Evolutionary conservation across 2,329 filamentous ascomycete species (phyloP).

Genomic region (Colletotrichum acutatum): DNA sequence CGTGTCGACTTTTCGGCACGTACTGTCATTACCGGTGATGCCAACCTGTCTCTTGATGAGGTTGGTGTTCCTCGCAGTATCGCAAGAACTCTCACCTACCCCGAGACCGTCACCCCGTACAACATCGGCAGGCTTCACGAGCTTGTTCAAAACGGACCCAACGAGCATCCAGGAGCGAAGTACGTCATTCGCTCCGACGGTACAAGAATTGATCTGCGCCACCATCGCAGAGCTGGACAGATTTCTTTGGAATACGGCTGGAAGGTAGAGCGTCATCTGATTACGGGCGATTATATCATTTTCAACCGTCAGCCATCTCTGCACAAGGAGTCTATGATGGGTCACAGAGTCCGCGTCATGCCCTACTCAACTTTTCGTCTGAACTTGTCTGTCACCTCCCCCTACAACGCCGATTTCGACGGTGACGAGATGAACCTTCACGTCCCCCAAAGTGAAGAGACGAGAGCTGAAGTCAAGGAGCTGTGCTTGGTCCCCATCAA

Average conservation of each 20-base stretch:
- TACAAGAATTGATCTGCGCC: conserved; percentile 92
- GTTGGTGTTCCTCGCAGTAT: conserved; percentile 97
- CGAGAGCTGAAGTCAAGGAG: conserved; percentile 91
- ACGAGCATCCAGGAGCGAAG: conserved; percentile 94
- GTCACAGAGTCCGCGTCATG: conserved; percentile 96
- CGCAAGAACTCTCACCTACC: conserved; percentile 92
- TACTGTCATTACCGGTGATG: conserved; percentile 99
- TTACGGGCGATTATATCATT: conserved; percentile 97
- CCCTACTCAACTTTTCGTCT: conserved; percentile 98
- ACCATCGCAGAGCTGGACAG: conserved; percentile 88
- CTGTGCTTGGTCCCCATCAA: conserved; percentile 98
- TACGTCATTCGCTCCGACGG: conserved; percentile 96
- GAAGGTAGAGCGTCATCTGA: conserved; percentile 98
- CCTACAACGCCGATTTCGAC: conserved; percentile 99
- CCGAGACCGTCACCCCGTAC: conserved; percentile 96
- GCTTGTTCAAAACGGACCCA: conserved; percentile 92
- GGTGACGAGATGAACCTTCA: conserved; percentile 99
- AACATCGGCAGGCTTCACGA: conserved; percentile 94
- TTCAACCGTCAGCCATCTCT: conserved; percentile 99
- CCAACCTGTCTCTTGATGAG: conserved; percentile 95
- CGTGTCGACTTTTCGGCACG: conserved; percentile 99
- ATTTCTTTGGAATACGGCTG: conserved; percentile 94
- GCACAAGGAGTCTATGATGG: conserved; percentile 99
- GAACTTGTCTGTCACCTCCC: conserved; percentile 96
- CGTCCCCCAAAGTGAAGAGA: conserved; percentile 97